Percentiles rank a stretch among this genome's conserved stretches.
Evolutionary conservation across 2,329 filamentous ascomycete species (phyloP).

Genomic region (Grosmannia penicillata): DNA sequence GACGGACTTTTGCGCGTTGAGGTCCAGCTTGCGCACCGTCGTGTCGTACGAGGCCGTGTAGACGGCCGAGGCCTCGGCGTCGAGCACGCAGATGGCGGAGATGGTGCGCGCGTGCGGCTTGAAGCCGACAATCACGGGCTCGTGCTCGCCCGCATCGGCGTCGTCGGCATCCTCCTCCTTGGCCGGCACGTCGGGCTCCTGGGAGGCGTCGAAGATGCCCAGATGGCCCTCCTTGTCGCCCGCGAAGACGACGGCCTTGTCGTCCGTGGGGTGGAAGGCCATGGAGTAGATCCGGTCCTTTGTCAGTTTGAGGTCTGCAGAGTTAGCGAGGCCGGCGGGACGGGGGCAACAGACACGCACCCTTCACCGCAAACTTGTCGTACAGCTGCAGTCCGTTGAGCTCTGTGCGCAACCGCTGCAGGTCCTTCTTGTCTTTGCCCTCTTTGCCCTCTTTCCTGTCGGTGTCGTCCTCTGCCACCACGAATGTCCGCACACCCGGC

Average conservation of each 20-base stretch:
- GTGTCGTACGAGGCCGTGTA: constrained; percentile 89
- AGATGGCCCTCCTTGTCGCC: constrained; percentile 88
- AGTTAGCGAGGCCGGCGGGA: neutral
- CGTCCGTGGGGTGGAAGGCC: constrained; percentile 71
- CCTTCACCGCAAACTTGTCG: constrained; percentile 67
- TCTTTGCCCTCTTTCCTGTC: constrained; percentile 67
- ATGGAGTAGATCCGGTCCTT: constrained; percentile 79
- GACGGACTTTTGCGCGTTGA: constrained; percentile 63
- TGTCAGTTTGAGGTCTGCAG: constrained; percentile 71
- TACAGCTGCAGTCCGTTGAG: constrained; percentile 71
- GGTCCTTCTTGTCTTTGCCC: no score
- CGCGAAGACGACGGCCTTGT: constrained; percentile 81
- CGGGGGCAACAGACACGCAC: constrained; percentile 28
- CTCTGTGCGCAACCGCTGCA: constrained; percentile 58
- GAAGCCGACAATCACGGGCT: constrained; percentile 74
- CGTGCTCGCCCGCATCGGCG: constrained; percentile 49
- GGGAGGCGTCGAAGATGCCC: constrained; percentile 80
- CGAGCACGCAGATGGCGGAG: constrained; percentile 65
- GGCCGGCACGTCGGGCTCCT: constrained; percentile 32
- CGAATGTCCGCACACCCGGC: constrained; percentile 74
- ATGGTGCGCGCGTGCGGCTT: constrained; percentile 87
- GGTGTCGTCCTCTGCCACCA: constrained; percentile 64
- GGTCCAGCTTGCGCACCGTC: constrained; percentile 73
- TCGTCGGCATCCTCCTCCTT: constrained; percentile 38
- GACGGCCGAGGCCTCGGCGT: constrained; percentile 56